phyloP scores from a whole-genome alignment of 495 filamentous ascomycete species.

The Neurospora terricola region DNA sequence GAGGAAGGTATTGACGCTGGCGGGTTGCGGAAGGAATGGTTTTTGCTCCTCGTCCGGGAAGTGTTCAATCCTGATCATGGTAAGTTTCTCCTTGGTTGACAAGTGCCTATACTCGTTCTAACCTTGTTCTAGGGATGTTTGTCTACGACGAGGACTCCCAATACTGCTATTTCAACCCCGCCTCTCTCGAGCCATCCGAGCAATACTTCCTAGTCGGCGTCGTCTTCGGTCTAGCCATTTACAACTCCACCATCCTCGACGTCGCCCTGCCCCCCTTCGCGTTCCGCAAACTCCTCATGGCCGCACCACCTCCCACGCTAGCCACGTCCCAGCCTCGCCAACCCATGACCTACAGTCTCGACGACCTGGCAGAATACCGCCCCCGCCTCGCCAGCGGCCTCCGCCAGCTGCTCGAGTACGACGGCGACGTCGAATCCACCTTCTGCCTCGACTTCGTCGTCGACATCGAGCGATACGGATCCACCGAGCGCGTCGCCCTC shows the following conservation, averaged over 20 bases:
- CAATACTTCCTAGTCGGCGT: conserved; percentile 90
- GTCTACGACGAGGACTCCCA: conserved; percentile 90
- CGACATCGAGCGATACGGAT: conserved; percentile 69
- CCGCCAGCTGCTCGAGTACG: conserved; percentile 65
- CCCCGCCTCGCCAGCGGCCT: conserved; percentile 71
- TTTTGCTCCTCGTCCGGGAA: conserved; percentile 80
- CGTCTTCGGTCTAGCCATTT: conserved; percentile 82
- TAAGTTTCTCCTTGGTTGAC: conserved; percentile 30
- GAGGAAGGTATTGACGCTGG: conserved; percentile 93
- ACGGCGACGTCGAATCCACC: conserved; percentile 72
- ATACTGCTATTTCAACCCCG: conserved; percentile 92
- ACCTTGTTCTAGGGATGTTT: conserved; percentile 56
- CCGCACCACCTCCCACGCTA: conserved; percentile 47
- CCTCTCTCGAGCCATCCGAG: conserved; percentile 84
- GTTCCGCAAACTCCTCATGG: conserved; percentile 77
- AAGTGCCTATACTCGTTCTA: neutral
- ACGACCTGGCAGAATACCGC: conserved; percentile 78
- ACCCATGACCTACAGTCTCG: conserved; percentile 60
- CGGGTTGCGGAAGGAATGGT: conserved; percentile 92
- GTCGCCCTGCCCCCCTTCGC: conserved; percentile 86
- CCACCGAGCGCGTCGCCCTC: conserved; percentile 54
- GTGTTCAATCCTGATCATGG: conserved; percentile 88
- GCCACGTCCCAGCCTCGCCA: conserved; percentile 48
- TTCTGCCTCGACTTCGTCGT: conserved; percentile 81
- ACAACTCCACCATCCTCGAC: conserved; percentile 93